Evolutionary conservation across 2,329 filamentous ascomycete genomes (phyloP).

Genomic region (Bipolaris bicolor): DNA sequence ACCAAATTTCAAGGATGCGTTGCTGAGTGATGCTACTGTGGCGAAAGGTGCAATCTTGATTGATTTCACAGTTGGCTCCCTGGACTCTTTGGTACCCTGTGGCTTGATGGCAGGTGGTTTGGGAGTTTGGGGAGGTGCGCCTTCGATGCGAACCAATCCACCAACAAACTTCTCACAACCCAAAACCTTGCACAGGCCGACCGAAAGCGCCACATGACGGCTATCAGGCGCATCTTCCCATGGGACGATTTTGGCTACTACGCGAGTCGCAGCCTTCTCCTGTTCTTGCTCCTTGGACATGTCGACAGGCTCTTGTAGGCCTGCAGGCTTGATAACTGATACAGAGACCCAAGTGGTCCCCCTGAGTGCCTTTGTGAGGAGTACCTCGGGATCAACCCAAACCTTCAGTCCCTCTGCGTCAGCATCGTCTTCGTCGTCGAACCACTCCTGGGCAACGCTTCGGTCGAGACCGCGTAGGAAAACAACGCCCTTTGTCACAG

Average conservation of each 20-base stretch:
- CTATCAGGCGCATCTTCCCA: conserved; percentile 91
- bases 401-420: conserved; percentile 67
- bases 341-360: conserved; percentile 79
- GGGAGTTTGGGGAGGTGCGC: conserved; percentile 74
- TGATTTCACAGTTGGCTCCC: conserved; percentile 62
- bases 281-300: conserved; percentile 71
- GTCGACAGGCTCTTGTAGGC: conserved; percentile 73
- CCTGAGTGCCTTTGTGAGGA: conserved; percentile 73
- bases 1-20: conserved; percentile 79
- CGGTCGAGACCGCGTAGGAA: conserved; percentile 84
- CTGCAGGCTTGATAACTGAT: conserved; percentile 84
- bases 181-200: conserved; percentile 74
- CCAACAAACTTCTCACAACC: conserved; percentile 77
- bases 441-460: conserved; percentile 73
- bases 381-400: conserved; percentile 83
- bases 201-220: conserved; percentile 79
- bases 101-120: conserved; percentile 60
- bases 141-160: conserved; percentile 84
- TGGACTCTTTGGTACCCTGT: conserved; percentile 45
- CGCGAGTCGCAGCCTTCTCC: conserved; percentile 65
- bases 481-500: conserved; percentile 66
- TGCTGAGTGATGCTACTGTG: conserved; percentile 59
- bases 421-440: conserved; percentile 66
- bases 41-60: conserved; percentile 85
- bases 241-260: conserved; percentile 75